A percentile compares a stretch with the other conserved stretches of the same genome.
These are phyloP conservation scores for Zizania latifolia DNA, from an alignment of 176 grass and related monocot species.

Conservation along the genomic window DNA sequence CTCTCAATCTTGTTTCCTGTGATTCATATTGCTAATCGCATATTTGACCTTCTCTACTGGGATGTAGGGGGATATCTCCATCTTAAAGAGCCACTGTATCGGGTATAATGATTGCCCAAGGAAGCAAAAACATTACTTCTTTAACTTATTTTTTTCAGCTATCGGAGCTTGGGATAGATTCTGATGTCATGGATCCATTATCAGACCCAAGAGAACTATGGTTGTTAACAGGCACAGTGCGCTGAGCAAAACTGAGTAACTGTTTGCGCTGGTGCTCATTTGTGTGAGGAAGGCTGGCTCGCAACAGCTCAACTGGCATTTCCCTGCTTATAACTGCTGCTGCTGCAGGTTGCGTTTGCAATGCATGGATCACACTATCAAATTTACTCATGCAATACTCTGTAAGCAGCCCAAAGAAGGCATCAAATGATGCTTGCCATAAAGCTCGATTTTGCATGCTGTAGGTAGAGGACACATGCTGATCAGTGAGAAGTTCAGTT, in stretches of 20 bases:
- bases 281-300: constrained; percentile 79
- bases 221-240: constrained; percentile 44
- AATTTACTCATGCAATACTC: constrained; percentile 71
- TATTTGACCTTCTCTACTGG: not conserved
- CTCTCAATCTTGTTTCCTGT: constrained; percentile 7
- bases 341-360: constrained; percentile 13
- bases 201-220: constrained; percentile 32
- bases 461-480: constrained; percentile 38
- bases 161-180: constrained; percentile 20
- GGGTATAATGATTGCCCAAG: not conserved
- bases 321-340: constrained; percentile 55
- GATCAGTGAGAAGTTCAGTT: constrained; percentile 50
- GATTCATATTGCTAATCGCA: constrained; percentile 1
- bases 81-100: not conserved
- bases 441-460: constrained; percentile 40
- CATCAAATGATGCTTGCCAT: constrained; percentile 82
- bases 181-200: constrained; percentile 28
- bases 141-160: constrained; percentile 17
- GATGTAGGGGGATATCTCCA: not conserved
- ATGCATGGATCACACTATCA: constrained; percentile 50
- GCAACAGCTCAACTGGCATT: constrained; percentile 71
- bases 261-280: constrained; percentile 61
- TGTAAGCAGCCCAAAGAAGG: constrained; percentile 61
- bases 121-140: constrained; percentile 13
- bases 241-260: constrained; percentile 67